Base-by-base conservation (phyloP, 129 eudicot species). In the Lactuca saligna region DNA sequence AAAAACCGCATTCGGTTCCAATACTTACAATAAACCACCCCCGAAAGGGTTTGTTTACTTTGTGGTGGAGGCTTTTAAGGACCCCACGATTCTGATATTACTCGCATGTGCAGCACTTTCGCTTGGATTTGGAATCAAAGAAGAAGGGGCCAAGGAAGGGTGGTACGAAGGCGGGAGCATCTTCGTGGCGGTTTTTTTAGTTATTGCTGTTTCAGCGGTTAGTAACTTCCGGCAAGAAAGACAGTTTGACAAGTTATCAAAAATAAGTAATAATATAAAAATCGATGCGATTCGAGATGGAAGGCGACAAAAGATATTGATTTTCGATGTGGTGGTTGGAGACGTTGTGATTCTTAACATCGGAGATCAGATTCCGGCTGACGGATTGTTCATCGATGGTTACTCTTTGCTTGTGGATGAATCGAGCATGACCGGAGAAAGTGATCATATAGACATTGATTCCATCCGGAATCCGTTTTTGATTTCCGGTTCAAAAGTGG, bases 121-220 rank as follows among this genome's bases (percentile, higher is more conserved):
- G 32, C 80, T 90, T 3, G 87, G 85, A 17, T 82, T 90, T 9
- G 95, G 95, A 10, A 82, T 88, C 13, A 81, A 82, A 61, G 81
- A 82, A 39, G 69, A 91, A 6, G 96, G 96, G 1, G 55, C 46
- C 17, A 35, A 75, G 34, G 86, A 88, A 72, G 94, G 97, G 11
- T 88, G 96, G 93, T 88, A 82, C 5, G 96, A 91, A 37, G 96
- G 97, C 2, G 96, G 93, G 6, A 88, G 96, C 61, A 86, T 91
- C 63, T 77, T 88, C 11, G 72, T 86, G 49, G 91, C 96, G 2
- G 93, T 91, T 44, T 78, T 88, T 61, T 57, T 91, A 6, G 92
- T 82, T 29, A 71, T 91, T 5, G 69, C 66, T 6, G 94, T 83
- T 0, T 83, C 93, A 4, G 91, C 91, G 2, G 79, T 67, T 33